Percentiles rank a stretch among this genome's conserved stretches.
Conservation (phyloP, 2,329 filamentous ascomycete species). For the Ophiostoma australiae region DNA sequence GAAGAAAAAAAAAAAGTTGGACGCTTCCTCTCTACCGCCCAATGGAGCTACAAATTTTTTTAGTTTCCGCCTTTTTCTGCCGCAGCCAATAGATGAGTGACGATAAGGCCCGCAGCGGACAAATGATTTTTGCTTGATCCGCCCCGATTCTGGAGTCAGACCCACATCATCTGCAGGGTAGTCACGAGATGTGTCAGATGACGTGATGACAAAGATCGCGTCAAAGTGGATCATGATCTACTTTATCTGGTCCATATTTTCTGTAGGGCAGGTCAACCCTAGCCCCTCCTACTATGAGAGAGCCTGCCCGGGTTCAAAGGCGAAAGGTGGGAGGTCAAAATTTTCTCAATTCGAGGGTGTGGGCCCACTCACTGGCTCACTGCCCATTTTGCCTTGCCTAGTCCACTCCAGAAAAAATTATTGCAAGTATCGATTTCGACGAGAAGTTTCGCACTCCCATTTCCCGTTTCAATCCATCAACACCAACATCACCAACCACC, state of each 20-base stretch:
- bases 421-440: constrained; percentile 24
- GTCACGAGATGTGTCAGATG: constrained; percentile 19
- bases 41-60: constrained; percentile 24
- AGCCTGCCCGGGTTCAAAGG: constrained; percentile 18
- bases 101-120: constrained; percentile 20
- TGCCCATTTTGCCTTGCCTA: constrained; percentile 17
- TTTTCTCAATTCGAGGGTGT: constrained; percentile 20
- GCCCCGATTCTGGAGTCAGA: not conserved
- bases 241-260: not conserved
- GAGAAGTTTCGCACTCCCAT: constrained; percentile 22
- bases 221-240: not conserved
- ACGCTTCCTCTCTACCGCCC: constrained; percentile 16
- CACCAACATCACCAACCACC: constrained; percentile 24
- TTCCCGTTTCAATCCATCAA: constrained; percentile 23
- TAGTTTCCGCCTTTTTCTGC: constrained; percentile 26
- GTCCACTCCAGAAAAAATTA: constrained; percentile 26
- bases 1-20: constrained; percentile 24
- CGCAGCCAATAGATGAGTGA: constrained; percentile 21
- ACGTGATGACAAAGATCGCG: not conserved
- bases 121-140: constrained; percentile 22
- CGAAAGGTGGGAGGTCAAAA: constrained; percentile 18
- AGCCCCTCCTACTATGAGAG: constrained; percentile 22
- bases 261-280: constrained; percentile 27
- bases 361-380: constrained; percentile 11
- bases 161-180: not conserved